Conservation (phyloP, 257 asterid genomes). For the Linderniella brevidens region DNA sequence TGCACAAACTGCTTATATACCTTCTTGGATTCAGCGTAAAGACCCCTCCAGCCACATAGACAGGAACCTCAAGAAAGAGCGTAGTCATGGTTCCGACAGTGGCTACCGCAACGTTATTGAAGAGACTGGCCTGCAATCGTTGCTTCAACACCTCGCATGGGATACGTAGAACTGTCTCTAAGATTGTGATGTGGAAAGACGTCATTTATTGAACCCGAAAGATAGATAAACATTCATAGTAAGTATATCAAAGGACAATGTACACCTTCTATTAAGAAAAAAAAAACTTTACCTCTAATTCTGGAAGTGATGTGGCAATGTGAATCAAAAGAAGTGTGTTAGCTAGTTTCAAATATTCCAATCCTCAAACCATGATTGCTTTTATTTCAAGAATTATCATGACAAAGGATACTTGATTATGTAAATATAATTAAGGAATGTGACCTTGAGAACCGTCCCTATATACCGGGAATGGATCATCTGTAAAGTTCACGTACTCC, state of each 20-base stretch:
- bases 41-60: conserved; percentile 90
- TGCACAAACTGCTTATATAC: too few relatives aligned
- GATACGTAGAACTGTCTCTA: conserved; percentile 82
- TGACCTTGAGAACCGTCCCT: conserved; percentile 93
- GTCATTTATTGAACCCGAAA: conserved; percentile 70
- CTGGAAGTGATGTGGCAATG: conserved; percentile 88
- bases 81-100: conserved; percentile 86
- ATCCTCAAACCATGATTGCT: conserved; percentile 93
- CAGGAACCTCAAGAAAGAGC: conserved; percentile 81
- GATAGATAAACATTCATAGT: too few relatives aligned
- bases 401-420: neutral
- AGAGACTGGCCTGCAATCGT: conserved; percentile 81
- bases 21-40: conserved; percentile 94
- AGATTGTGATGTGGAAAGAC: conserved; percentile 71
- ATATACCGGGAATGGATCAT: conserved; percentile 91
- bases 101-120: conserved; percentile 69
- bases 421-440: neutral
- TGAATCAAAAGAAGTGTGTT: conserved; percentile 78
- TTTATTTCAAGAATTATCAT: neutral
- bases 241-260: too few relatives aligned
- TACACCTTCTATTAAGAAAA: too few relatives aligned
- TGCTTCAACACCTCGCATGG: conserved; percentile 94
- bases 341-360: conserved; percentile 90
- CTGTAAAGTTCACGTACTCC: conserved; percentile 76
- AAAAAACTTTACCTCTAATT: conserved; percentile 48